Base-by-base conservation (phyloP, 106 monocot genomes). In the Apostasia shenzhenica region DNA sequence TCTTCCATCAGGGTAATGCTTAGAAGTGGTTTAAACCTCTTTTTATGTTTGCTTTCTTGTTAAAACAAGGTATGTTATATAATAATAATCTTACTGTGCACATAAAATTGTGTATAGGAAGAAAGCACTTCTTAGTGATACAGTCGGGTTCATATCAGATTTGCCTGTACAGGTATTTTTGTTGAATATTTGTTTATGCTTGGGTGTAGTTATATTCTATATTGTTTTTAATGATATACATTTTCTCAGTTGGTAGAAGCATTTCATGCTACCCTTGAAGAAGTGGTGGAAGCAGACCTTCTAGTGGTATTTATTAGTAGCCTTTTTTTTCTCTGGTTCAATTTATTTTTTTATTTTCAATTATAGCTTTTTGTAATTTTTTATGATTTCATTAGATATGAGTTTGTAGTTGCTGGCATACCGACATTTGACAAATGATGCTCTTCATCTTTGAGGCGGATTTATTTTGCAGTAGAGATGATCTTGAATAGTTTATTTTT, bases 221-320 rank as follows among this genome's bases (percentile, higher is more conserved):
- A 48, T 65, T 65, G 6, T 48, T 65, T 48, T 68, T 76, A 13
- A 43, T 11, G 45, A 55, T 11, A 11, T 37, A 45, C 50, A 37
- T 55, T 73, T 68, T 71, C 72, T 44, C 78, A 99, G 97, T 74
- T 99, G 68, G 88, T 99, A n/a, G 97, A 99, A 81, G 97, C 97
- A 51, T 99, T 99, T 83, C 97, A 93, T 85, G 97, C 97, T 61
- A 99, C 97, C 41, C 73, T 99, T 58, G 97, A 99, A 87, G 97
- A 99, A 83, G 92, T 99, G 11, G 92, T 93, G 13, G 92, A 99
- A 76, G 97, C 97, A 71, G 97, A 99, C 64, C 76, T 99, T 59
- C 72, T 99, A 75, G 84, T 99, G 92, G 97, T 99, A 90, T 54
- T 75, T 49, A 5, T 64, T 45, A 3, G 71, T 67, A 3, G 12